phyloP scores from a whole-genome alignment of 805 yeast genomes.

The Pichia manshurica region DNA sequence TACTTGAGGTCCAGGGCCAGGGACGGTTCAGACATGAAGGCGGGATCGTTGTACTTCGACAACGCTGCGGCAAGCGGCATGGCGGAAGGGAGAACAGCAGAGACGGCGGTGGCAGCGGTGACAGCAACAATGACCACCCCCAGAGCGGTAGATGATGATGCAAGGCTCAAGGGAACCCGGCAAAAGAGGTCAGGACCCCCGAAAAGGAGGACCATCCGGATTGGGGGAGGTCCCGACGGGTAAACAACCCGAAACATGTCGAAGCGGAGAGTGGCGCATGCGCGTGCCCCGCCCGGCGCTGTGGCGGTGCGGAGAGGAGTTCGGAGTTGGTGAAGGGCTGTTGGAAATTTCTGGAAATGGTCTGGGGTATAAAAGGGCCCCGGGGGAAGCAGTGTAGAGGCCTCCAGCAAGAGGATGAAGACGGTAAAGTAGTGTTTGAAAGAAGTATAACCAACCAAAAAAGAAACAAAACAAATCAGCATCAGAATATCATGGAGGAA shows the following conservation, averaged over 20 bases:
- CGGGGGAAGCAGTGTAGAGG: too few relatives aligned
- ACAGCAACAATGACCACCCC: too few relatives aligned
- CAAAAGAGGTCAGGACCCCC: not conserved
- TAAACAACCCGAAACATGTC: too few relatives aligned
- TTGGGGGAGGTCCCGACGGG: too few relatives aligned
- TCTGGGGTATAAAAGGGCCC: too few relatives aligned
- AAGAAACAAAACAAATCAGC: not conserved
- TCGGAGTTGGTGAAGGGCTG: conserved; percentile 3
- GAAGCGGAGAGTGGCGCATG: too few relatives aligned
- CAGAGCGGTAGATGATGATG: not conserved
- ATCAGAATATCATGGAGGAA: conserved; percentile 24
- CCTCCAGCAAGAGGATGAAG: not conserved
- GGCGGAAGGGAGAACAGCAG: not conserved
- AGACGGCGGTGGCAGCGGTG: too few relatives aligned
- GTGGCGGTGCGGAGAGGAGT: not conserved
- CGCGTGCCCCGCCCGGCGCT: too few relatives aligned
- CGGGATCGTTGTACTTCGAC: not conserved
- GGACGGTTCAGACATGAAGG: not conserved
- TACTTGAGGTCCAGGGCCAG: not conserved
- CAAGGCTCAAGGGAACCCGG: conserved; percentile 1
- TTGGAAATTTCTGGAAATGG: too few relatives aligned
- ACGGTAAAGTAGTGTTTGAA: not conserved
- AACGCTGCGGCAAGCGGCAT: not conserved
- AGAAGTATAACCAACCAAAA: not conserved
- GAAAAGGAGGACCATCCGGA: too few relatives aligned